Evolutionary conservation across 2,329 filamentous ascomycete species (phyloP), one percentile per base, ranked within the genome.

Genomic region (Xylaria sp.): DNA sequence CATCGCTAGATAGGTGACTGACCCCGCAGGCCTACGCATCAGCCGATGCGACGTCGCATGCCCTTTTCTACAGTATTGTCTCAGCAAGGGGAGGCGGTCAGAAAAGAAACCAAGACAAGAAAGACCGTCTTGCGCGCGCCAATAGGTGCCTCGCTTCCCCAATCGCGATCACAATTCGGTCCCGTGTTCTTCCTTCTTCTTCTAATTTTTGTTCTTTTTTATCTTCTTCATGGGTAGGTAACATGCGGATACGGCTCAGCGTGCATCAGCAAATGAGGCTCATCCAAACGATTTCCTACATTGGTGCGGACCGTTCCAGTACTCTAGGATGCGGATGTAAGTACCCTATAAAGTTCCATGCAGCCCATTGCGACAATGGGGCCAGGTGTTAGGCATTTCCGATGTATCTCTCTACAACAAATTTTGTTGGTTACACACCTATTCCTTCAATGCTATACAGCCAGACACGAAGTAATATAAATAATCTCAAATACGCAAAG

Each of bases 341-440:
- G 28, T 26, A 53, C 26, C 4, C 49, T 53, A 53, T 31, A 33
- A 48, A 59, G 58, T 62, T 28, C 36, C 46, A 65, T 67, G 42
- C 62, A 20, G 62, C 51, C 38, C 15, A 62, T 53, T 62, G 40
- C 53, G 10, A 66, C 59, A 23, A 63, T 53, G 59, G 67, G 67
- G 67, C 63, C 23, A 40, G 33, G 54, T 54, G 53, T 56, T 60
- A 59, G 63, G 67, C 63, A 38, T 58, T 53, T 36, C 5, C 6
- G 7, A 31, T 9, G 7, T 36, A 36, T 23, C 26, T 56, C 57
- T 56, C 38, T 28, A 59, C 38, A n/a, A 59, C n/a, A 28, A n/a
- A 26, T 38, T 46, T 17, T 9, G 28, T 48, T 36, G 13, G 49
- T 61, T 48, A 42, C 42, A 66, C 26, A 31, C 28, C 13, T 44